phyloP scores from a whole-genome alignment of 2,329 filamentous ascomycete species.

The Hypoxylon sp. region DNA sequence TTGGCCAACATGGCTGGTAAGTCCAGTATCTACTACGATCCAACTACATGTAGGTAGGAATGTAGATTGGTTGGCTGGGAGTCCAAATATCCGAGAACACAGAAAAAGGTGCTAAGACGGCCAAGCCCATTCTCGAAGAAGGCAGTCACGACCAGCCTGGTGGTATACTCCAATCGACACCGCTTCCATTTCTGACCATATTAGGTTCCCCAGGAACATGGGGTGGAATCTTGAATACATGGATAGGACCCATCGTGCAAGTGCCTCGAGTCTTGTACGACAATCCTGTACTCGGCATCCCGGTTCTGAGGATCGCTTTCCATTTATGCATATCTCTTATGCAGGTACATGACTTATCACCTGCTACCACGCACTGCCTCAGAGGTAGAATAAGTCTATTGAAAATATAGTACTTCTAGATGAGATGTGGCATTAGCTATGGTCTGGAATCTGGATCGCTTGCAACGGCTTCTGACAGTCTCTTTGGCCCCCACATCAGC shows the following conservation, averaged over 20 bases:
- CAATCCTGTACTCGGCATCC: conserved; percentile 24
- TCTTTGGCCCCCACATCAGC: conserved; percentile 26
- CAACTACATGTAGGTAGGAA: conserved; percentile 30
- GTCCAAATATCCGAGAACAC: neutral
- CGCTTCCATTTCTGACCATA: conserved; percentile 10
- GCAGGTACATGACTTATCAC: conserved; percentile 24
- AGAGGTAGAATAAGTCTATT: conserved; percentile 18
- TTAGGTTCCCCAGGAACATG: conserved; percentile 9
- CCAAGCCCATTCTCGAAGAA: conserved; percentile 26
- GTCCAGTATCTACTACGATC: conserved; percentile 26
- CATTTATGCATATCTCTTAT: conserved; percentile 12
- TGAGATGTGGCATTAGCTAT: conserved; percentile 4
- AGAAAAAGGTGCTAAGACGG: conserved; percentile 6
- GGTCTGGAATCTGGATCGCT: conserved; percentile 21
- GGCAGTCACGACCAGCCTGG: conserved; percentile 16
- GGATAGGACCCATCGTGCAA: conserved; percentile 1
- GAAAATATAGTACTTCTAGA: conserved; percentile 13
- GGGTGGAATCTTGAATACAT: conserved; percentile 14
- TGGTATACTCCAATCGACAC: conserved; percentile 18
- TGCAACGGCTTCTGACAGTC: conserved; percentile 22
- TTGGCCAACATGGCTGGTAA: conserved; percentile 45
- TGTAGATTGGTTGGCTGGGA: conserved; percentile 42
- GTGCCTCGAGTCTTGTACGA: conserved; percentile 27
- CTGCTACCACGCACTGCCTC: conserved; percentile 4
- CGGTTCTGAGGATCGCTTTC: conserved; percentile 11